These are phyloP conservation scores for Geotrichum bryndzae DNA, from an alignment of 1,139 yeast genomes.

Conservation along the genomic window DNA sequence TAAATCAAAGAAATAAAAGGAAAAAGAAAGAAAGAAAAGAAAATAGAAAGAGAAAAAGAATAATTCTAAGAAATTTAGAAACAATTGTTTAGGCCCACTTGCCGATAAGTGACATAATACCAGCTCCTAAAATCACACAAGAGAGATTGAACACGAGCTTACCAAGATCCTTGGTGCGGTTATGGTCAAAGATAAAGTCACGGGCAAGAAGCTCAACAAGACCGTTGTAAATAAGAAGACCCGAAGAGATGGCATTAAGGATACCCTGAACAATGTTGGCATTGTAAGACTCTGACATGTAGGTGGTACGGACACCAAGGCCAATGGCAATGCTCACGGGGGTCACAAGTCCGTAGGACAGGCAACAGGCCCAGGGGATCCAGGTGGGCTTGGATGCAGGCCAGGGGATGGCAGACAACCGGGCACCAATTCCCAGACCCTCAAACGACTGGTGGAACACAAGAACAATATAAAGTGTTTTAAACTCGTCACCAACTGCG, in stretches of 20 bases:
- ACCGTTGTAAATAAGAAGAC: conserved; percentile 76
- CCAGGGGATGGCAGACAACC: conserved; percentile 58
- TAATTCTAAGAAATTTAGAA: neutral
- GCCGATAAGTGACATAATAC: conserved; percentile 79
- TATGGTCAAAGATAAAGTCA: conserved; percentile 57
- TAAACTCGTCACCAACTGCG: conserved; percentile 56
- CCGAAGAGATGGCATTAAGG: conserved; percentile 80
- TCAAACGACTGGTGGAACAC: conserved; percentile 79
- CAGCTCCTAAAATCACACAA: conserved; percentile 50
- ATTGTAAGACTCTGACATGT: conserved; percentile 50
- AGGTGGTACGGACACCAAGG: conserved; percentile 67
- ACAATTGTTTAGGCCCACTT: conserved; percentile 60
- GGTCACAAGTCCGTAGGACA: conserved; percentile 59
- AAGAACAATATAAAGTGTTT: conserved; percentile 61
- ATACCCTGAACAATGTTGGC: conserved; percentile 69
- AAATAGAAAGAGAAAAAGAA: neutral
- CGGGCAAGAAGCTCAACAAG: conserved; percentile 79
- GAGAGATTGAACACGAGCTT: conserved; percentile 35
- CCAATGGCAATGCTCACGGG: conserved; percentile 83
- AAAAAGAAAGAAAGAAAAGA: neutral
- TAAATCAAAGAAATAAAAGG: neutral
- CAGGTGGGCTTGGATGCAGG: conserved; percentile 30
- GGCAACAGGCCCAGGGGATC: conserved; percentile 58
- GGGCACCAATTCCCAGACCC: conserved; percentile 81
- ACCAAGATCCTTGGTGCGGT: conserved; percentile 27